These are phyloP conservation scores for Mycena venus DNA, from an alignment of 768 basidiomycete genomes.

Conservation along the genomic window DNA sequence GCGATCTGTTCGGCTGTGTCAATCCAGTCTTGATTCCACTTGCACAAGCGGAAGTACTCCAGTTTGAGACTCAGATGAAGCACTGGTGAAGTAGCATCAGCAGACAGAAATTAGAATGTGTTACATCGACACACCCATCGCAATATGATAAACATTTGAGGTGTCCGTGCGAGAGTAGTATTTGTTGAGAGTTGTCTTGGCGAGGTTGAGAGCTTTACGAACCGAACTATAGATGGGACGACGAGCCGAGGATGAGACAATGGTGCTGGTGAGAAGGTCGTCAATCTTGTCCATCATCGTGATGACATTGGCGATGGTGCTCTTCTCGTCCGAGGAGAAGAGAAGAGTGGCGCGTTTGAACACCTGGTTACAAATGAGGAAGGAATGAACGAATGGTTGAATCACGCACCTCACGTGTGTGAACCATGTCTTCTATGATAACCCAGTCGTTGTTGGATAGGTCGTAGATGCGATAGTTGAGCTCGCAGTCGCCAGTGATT, in stretches of 20 bases:
- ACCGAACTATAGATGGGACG: not conserved
- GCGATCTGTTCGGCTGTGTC: not conserved
- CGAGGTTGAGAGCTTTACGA: not conserved
- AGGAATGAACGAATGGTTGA: not conserved
- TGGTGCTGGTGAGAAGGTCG: conserved; percentile 28
- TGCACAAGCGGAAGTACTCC: not conserved
- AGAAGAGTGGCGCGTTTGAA: conserved; percentile 43
- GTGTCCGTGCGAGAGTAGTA: not conserved
- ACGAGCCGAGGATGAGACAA: not conserved
- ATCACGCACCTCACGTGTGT: conserved; percentile 38
- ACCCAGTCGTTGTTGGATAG: not conserved
- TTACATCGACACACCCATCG: not conserved
- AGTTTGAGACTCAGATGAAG: not conserved
- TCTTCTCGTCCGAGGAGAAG: conserved; percentile 36
- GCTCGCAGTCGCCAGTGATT: conserved; percentile 29
- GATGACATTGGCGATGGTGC: conserved; percentile 43
- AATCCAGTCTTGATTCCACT: not conserved
- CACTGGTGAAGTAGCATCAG: not conserved
- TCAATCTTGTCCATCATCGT: conserved; percentile 51
- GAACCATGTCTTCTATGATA: conserved; percentile 32
- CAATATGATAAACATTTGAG: not conserved
- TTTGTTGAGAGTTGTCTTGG: not conserved
- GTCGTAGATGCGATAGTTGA: not conserved
- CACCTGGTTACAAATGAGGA: conserved; percentile 26
- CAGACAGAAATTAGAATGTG: not conserved